Percentiles rank a stretch among this genome's conserved stretches.
Conservation (phyloP, 352 stramenopile genomes). For the Halophytophthora batemanensis region DNA sequence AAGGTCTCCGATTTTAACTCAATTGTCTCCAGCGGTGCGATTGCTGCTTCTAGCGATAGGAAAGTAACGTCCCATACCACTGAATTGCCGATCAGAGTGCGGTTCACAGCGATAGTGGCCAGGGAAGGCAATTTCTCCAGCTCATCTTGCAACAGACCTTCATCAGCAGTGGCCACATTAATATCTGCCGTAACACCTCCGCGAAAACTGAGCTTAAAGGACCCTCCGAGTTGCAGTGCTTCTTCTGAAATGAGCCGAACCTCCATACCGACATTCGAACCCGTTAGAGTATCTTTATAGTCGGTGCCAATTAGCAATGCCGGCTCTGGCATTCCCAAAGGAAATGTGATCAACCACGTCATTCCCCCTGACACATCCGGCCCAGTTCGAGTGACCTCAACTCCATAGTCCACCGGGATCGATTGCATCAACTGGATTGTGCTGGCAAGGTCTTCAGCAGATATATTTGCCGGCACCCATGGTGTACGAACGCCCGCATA, state of each 20-base stretch:
- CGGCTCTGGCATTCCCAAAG: slow-evolving; percentile 33
- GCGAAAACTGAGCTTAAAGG: slow-evolving; percentile 31
- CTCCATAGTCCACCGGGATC: slow-evolving; percentile 47
- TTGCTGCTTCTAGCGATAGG: slow-evolving; percentile 17
- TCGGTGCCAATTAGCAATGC: slow-evolving; percentile 24
- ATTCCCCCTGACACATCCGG: slow-evolving; percentile 30
- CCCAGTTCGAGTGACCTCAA: slow-evolving; percentile 42
- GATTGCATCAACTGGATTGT: slow-evolving; percentile 66
- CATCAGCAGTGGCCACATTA: slow-evolving; percentile 16
- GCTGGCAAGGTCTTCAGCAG: slow-evolving; percentile 72
- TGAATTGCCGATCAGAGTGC: slow-evolving; percentile 4
- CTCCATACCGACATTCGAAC: slow-evolving; percentile 31
- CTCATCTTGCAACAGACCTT: slow-evolving; percentile 20
- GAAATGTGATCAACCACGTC: slow-evolving; percentile 59
- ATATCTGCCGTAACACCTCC: slow-evolving; percentile 34
- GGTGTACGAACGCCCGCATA: slow-evolving; percentile 55
- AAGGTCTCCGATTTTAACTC: slow-evolving; percentile 12
- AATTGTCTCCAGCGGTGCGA: slow-evolving; percentile 18
- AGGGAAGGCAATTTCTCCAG: slow-evolving; percentile 20
- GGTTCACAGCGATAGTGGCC: slow-evolving; percentile 18
- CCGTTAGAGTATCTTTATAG: slow-evolving; percentile 30
- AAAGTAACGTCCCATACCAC: slow-evolving; percentile 41
- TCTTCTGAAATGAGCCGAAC: slow-evolving; percentile 33
- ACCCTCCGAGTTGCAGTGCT: slow-evolving; percentile 36
- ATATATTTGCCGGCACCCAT: slow-evolving; percentile 72